A percentile compares a stretch with the other conserved stretches of the same genome.
These are phyloP conservation scores for Globisporangium cystogenes DNA, from an alignment of 352 stramenopile species.

Conservation along the genomic window DNA sequence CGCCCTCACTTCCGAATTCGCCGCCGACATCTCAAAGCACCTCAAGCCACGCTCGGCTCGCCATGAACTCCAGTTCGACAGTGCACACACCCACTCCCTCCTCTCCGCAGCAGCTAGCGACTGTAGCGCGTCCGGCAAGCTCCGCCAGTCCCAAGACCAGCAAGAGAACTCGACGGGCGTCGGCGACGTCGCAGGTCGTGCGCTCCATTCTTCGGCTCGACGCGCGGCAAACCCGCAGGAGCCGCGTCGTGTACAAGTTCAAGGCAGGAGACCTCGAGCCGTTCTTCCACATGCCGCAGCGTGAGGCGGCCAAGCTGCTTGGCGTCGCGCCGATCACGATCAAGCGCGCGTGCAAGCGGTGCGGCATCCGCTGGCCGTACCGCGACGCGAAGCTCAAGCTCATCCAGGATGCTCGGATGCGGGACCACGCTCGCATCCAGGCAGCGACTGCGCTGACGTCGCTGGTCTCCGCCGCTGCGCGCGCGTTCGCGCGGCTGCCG, in stretches of 20 bases:
- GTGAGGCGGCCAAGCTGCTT: constrained; percentile 20
- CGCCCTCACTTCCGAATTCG: background rate
- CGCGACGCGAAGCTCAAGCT: constrained; percentile 23
- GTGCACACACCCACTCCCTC: background rate
- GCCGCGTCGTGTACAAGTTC: constrained; percentile 38
- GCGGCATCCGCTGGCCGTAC: constrained; percentile 29
- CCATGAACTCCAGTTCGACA: background rate
- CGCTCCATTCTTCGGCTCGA: constrained; percentile 9
- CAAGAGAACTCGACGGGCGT: background rate
- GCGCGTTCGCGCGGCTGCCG: constrained; percentile 8
- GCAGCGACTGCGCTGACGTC: background rate
- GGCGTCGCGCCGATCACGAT: constrained; percentile 32
- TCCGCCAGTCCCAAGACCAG: constrained; percentile 1
- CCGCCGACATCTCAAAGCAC: background rate
- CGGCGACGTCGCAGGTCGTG: background rate
- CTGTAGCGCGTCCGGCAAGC: background rate
- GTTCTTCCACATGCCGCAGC: constrained; percentile 50
- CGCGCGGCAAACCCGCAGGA: constrained; percentile 30
- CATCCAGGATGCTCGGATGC: constrained; percentile 4
- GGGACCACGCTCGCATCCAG: background rate
- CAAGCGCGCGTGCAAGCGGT: constrained; percentile 33
- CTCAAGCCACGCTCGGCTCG: background rate
- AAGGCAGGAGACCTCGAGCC: constrained; percentile 22
- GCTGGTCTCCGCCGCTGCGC: constrained; percentile 3
- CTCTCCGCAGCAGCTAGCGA: constrained; percentile 1